Evolutionary conservation across 345 rosid species (phyloP).

Genomic region (Eucalyptus victrix): DNA sequence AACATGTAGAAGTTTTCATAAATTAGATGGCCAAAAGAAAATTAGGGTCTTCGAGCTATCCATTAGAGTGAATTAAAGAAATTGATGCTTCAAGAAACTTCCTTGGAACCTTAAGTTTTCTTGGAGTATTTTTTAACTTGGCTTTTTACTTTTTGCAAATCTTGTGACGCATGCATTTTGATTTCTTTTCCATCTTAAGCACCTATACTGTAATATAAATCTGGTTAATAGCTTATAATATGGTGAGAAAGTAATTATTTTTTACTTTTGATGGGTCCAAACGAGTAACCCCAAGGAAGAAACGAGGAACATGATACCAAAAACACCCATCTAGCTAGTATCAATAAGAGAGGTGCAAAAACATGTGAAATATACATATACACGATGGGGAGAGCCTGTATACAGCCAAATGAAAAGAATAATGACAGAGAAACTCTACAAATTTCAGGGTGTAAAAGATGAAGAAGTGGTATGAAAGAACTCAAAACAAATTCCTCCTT

Average conservation of each 20-base stretch:
- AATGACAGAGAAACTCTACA: background rate
- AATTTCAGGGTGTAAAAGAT: background rate
- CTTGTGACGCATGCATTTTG: background rate
- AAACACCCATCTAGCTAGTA: background rate
- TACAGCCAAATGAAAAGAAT: background rate
- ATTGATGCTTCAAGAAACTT: background rate
- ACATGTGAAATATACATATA: background rate
- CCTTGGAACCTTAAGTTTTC: background rate
- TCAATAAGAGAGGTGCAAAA: background rate
- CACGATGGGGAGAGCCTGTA: background rate
- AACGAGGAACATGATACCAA: background rate
- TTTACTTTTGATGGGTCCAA: background rate
- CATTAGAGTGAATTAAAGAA: background rate
- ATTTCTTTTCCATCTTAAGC: background rate
- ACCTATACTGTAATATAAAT: background rate
- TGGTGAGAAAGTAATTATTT: background rate
- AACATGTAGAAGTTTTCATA: background rate
- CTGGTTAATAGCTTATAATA: background rate
- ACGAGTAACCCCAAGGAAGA: background rate
- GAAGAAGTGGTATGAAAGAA: background rate
- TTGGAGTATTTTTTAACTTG: background rate
- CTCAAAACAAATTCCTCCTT: background rate
- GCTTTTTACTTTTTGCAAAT: background rate
- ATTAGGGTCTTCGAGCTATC: background rate
- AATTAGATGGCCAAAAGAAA: background rate